Evolutionary conservation across 352 stramenopile species (phyloP).

Genomic region (Pythium periplocum): DNA sequence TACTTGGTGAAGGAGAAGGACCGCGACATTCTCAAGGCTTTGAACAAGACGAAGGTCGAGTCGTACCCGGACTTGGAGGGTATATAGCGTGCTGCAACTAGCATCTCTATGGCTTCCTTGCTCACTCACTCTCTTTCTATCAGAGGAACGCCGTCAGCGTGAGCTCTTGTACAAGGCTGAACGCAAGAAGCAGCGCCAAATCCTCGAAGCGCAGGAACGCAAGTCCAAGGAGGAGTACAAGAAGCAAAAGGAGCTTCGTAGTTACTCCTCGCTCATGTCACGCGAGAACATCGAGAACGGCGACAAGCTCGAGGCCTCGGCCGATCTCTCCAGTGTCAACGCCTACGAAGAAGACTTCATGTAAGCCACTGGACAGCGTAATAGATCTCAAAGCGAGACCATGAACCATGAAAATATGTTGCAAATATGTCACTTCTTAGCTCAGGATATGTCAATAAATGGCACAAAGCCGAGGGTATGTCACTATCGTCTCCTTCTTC

Average conservation of each 20-base stretch:
- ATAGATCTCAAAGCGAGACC: no score
- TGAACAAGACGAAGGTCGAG: slow-evolving; percentile 85
- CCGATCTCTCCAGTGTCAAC: slow-evolving; percentile 61
- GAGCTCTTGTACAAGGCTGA: slow-evolving; percentile 69
- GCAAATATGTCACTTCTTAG: slow-evolving; percentile 4
- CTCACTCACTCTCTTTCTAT: background rate
- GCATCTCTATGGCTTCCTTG: background rate
- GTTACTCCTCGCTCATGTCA: slow-evolving; percentile 66
- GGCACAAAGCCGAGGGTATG: background rate
- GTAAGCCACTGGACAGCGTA: slow-evolving; percentile 16
- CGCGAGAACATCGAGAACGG: slow-evolving; percentile 59
- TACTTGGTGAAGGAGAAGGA: slow-evolving; percentile 80
- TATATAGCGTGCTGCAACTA: slow-evolving; percentile 6
- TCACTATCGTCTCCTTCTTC: no score
- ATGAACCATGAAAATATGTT: background rate
- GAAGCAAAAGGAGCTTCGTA: slow-evolving; percentile 70
- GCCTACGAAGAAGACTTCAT: slow-evolving; percentile 82
- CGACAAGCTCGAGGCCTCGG: slow-evolving; percentile 33
- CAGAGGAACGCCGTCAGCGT: slow-evolving; percentile 58
- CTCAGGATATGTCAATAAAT: slow-evolving; percentile 1
- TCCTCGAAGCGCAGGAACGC: slow-evolving; percentile 39
- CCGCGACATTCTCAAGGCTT: slow-evolving; percentile 80
- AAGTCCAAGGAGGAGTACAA: slow-evolving; percentile 58
- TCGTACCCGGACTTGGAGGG: slow-evolving; percentile 75
- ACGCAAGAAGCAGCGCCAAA: slow-evolving; percentile 61